A percentile compares a stretch with the other conserved stretches of the same genome.
Evolutionary conservation across 208 protist genomes (phyloP).

Genomic region (Kentomonas sorsogonicus): DNA sequence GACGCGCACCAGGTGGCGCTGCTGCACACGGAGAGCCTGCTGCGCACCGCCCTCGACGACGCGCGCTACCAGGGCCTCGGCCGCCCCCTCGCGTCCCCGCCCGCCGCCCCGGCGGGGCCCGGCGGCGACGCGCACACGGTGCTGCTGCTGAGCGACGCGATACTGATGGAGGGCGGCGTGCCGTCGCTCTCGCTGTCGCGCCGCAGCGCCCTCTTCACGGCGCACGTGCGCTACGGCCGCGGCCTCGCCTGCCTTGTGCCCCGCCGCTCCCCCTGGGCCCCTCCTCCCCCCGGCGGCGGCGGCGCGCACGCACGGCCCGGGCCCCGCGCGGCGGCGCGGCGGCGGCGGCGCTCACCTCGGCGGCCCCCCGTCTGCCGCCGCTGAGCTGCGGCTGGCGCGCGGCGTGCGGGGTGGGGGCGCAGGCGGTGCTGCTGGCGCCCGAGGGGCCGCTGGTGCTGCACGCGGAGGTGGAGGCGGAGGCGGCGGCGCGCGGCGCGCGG

Average conservation of each 20-base stretch:
- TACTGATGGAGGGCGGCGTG: constrained; percentile 59
- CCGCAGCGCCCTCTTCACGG: constrained; percentile 23
- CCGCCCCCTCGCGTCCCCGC: constrained; percentile 14
- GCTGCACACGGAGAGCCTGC: constrained; percentile 25
- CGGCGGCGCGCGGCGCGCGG: not conserved
- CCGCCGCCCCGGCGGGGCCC: constrained; percentile 8
- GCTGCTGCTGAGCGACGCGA: constrained; percentile 47
- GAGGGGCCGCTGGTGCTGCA: constrained; percentile 57
- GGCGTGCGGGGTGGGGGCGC: constrained; percentile 27
- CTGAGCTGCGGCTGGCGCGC: constrained; percentile 42
- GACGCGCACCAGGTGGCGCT: constrained; percentile 33
- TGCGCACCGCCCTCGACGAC: constrained; percentile 11
- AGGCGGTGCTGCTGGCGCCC: constrained; percentile 56
- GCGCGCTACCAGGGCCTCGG: constrained; percentile 23
- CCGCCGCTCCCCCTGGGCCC: constrained; percentile 5
- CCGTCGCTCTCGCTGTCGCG: constrained; percentile 37
- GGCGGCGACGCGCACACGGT: constrained; percentile 21
- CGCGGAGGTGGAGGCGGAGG: constrained; percentile 37
- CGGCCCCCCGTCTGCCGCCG: constrained; percentile 13
- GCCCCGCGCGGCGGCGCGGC: not conserved
- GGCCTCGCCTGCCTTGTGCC: constrained; percentile 56
- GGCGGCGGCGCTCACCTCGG: not conserved
- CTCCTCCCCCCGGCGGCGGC: not conserved
- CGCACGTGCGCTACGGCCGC: constrained; percentile 52
- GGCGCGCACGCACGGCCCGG: not conserved